Percentiles rank a stretch among this genome's conserved stretches.
These are phyloP conservation scores for Cytidiella melzeri DNA, from an alignment of 768 basidiomycete species.

Conservation along the genomic window DNA sequence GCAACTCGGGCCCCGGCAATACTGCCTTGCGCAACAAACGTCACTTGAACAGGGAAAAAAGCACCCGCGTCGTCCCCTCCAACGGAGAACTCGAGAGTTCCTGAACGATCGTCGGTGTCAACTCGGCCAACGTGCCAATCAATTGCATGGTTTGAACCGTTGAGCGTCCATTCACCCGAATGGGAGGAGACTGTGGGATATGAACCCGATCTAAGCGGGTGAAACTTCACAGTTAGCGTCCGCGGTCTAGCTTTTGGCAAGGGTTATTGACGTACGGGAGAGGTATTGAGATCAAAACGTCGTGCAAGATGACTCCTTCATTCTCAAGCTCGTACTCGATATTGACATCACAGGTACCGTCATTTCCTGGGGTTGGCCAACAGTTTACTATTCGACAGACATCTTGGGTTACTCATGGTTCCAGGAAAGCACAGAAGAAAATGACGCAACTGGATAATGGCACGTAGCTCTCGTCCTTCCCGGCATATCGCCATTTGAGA, in stretches of 20 bases:
- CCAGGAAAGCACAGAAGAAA: background rate
- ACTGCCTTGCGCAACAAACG: conserved; percentile 77
- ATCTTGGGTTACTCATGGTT: background rate
- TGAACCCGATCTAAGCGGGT: conserved; percentile 54
- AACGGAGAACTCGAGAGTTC: conserved; percentile 87
- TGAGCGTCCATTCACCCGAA: conserved; percentile 76
- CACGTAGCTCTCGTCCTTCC: conserved; percentile 87
- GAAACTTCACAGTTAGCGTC: background rate
- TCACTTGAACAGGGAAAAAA: conserved; percentile 90
- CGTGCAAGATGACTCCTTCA: conserved; percentile 69
- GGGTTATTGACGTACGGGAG: conserved; percentile 64
- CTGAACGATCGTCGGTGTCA: conserved; percentile 57
- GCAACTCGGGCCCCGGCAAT: conserved; percentile 70
- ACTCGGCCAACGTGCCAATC: conserved; percentile 80
- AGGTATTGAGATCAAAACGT: conserved; percentile 86
- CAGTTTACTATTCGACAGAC: conserved; percentile 80
- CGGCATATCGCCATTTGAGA: conserved; percentile 87
- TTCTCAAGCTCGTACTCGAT: conserved; percentile 97
- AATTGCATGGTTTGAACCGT: conserved; percentile 72
- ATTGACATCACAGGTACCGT: conserved; percentile 90
- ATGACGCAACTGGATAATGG: conserved; percentile 77
- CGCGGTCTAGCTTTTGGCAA: background rate
- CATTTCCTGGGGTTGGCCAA: conserved; percentile 91
- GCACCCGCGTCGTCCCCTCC: conserved; percentile 74
- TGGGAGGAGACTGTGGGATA: conserved; percentile 81